Base-by-base conservation (phyloP, 1,284 basidiomycete genomes). In the Sphaerobolus stellatus region DNA sequence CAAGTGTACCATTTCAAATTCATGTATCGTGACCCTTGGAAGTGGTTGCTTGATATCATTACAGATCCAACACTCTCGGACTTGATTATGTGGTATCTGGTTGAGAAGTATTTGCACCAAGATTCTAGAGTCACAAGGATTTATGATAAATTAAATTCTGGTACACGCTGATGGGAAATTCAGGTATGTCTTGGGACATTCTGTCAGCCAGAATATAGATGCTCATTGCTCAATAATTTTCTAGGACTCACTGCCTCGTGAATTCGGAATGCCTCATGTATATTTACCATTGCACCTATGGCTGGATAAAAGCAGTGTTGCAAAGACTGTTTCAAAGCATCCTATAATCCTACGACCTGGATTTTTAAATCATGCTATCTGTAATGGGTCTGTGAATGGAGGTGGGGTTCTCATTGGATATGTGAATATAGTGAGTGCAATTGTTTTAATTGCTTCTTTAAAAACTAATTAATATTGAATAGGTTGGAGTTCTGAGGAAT, bases 341-440 rank as follows among this genome's bases (percentile, higher is more conserved):
- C 68, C 67, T 2, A 68, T 69, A 52, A 30, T 68, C 13, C 14
- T 64, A 13, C 60, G 58, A 4, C 49, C 61, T 1, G 56, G 57
- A 2, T 67, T 58, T 56, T 61, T 69, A 5, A 63, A 63, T 33
- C 38, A 61, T 11, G 38, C 58, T 1, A 68, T 68, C 25, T 52
- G 64, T 20, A 70, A 70, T 58, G 66, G 56, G 14, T 70, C 68
- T n/a, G 67, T 67, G 1, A 70, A 70, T 53, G 67, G 68, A 9
- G 67, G 68, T 18, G 62, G 64, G 4, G 43, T 65, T n/a, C 49
- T 69, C 1, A 25, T 66, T 1, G 65, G 62, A 9, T 67, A 66
- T 53, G 64, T 70, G 59, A 62, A 62, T 9, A 62, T 11, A 20
- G 41, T 43, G 68, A 68, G 48, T 47, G 59, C 52, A 33, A 30